Evolutionary conservation across 148 eudicot genomes (phyloP).

Genomic region (Dysphania ambrosioides): DNA sequence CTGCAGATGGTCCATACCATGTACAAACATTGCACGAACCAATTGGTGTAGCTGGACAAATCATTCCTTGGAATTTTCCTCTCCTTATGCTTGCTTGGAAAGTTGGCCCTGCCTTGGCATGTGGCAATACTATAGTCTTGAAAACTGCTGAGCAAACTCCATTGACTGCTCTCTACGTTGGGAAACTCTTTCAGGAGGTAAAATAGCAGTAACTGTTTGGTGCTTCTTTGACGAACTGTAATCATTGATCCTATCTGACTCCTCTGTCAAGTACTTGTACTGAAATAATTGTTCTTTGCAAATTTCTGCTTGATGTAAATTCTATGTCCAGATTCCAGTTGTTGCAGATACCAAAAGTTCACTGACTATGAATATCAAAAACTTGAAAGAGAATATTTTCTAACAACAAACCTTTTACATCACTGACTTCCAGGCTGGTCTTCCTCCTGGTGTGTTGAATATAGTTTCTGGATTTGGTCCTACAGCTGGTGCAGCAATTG

Average conservation of each 20-base stretch:
- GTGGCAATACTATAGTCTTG: conserved; percentile 65
- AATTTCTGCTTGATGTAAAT: not conserved
- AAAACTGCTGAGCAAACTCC: conserved; percentile 83
- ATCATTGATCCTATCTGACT: not conserved
- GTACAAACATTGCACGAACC: conserved; percentile 70
- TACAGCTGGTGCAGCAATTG: conserved; percentile 82
- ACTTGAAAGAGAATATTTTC: not conserved
- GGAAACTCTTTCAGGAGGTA: conserved; percentile 67
- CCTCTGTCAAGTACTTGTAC: not conserved
- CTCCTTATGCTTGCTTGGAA: conserved; percentile 73
- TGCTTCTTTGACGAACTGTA: not conserved
- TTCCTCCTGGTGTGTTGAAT: conserved; percentile 75
- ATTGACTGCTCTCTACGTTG: conserved; percentile 59
- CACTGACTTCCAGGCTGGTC: conserved; percentile 52
- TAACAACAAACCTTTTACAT: not conserved
- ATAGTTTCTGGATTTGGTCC: conserved; percentile 67
- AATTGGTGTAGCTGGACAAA: conserved; percentile 77
- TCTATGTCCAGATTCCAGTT: not conserved
- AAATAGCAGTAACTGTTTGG: conserved; percentile 21
- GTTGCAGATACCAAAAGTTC: not conserved
- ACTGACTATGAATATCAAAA: not conserved
- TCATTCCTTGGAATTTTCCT: conserved; percentile 82
- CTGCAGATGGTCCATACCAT: conserved; percentile 73
- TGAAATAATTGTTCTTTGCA: not conserved
- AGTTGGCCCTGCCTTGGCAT: conserved; percentile 70